Base-by-base conservation (phyloP, 805 yeast species). In the Saturnispora saitoi region DNA sequence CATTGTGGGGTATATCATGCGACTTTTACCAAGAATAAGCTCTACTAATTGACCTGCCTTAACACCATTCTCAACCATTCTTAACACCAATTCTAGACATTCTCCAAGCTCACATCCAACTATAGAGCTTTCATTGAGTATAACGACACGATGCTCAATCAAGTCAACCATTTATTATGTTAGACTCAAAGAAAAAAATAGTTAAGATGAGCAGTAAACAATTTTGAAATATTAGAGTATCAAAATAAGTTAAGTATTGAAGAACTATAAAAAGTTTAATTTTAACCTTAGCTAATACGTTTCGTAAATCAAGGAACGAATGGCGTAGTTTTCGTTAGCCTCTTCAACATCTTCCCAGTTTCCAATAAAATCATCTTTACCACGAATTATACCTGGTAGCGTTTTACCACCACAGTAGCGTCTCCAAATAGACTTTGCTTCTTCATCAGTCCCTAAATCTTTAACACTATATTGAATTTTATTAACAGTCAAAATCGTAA, bases 391-490 rank as follows among this genome's bases (percentile, higher is more conserved):
- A 31, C 90, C 96, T 2, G 97, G 97, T 50, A 88, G 73, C 2
- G 78, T 70, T 56, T 84, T 80, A 3, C 95, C 95, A 28, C 71
- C 71, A 15, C 85, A 71, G 58, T 77, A 77, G 55, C 93, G 75
- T 58, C 78, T 79, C 96, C 96, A 89, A 26, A 87, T 75, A 57
- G 79, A 76, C 63, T 88, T 81, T 14, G 96, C 96, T 51, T 81
- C 83, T 45, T 81, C 88, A 61, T 89, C 95, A 0, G 95, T 87
- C 5, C 95, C 95, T 46, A 88, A 67, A 61, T 89, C 97, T 50
- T 85, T 78, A 60, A 78, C 75, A 29, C 77, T 75, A 61, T 79
- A 86, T 50, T 77, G 71, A 45, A 89, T 69, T 43, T 79, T 75
- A 62, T 88, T 85, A 4, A 90, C 95, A 36, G 78, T 75, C 46